A percentile compares a stretch with the other conserved stretches of the same genome.
phyloP scores from a whole-genome alignment of 768 basidiomycete genomes.

The Tulasnella sp. region DNA sequence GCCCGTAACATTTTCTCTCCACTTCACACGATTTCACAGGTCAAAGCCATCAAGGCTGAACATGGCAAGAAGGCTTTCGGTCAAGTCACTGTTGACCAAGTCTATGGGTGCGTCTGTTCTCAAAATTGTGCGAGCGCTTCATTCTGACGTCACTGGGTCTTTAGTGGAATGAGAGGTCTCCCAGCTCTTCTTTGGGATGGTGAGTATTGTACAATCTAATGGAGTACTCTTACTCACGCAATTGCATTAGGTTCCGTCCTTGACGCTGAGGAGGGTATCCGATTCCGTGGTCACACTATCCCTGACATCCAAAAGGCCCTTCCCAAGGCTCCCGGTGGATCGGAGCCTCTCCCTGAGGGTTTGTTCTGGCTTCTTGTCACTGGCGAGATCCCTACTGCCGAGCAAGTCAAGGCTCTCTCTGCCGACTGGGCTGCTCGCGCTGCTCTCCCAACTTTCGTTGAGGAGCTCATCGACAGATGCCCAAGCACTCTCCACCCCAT shows the following conservation, averaged over 20 bases:
- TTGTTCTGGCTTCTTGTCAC: constrained; percentile 95
- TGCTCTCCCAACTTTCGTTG: constrained; percentile 85
- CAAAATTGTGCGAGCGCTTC: background rate
- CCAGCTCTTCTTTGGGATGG: constrained; percentile 96
- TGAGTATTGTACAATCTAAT: background rate
- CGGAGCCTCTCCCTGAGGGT: constrained; percentile 84
- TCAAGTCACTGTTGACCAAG: constrained; percentile 78
- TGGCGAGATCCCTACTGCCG: constrained; percentile 83
- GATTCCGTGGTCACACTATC: constrained; percentile 94
- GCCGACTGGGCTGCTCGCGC: constrained; percentile 93
- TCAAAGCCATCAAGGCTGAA: constrained; percentile 67
- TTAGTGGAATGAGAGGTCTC: constrained; percentile 73
- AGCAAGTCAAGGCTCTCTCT: constrained; percentile 75
- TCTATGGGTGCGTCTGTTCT: constrained; percentile 53
- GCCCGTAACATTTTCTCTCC: background rate
- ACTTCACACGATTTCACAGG: constrained; percentile 32
- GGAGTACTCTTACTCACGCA: background rate
- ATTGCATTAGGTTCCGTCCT: constrained; percentile 58
- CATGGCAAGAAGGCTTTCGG: constrained; percentile 93
- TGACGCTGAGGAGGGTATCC: constrained; percentile 93
- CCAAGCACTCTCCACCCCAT: constrained; percentile 93
- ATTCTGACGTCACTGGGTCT: background rate
- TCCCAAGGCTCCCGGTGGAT: constrained; percentile 78
- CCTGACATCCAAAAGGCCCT: constrained; percentile 77
- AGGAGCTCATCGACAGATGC: constrained; percentile 88